Percentiles rank a stretch among this genome's conserved stretches.
phyloP scores from a whole-genome alignment of 768 basidiomycete species.

The Butyriboletus loyo region DNA sequence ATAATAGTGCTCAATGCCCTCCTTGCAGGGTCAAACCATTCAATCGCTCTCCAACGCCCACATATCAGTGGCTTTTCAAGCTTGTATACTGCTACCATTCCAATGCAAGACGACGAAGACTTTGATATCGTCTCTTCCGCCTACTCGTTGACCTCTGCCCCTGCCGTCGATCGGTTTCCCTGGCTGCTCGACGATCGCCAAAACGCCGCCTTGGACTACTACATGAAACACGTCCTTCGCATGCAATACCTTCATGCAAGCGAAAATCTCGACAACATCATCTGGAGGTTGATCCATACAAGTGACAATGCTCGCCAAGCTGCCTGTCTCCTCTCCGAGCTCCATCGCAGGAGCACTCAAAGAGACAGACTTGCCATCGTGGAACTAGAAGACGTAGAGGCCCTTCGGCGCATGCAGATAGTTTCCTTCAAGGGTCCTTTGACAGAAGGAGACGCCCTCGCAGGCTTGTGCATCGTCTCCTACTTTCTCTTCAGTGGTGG shows the following conservation, averaged over 20 bases:
- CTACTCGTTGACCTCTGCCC: conserved; percentile 8
- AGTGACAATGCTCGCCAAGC: conserved; percentile 52
- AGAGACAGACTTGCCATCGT: conserved; percentile 16
- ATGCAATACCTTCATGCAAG: conserved; percentile 72
- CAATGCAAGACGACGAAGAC: conserved; percentile 18
- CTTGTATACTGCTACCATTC: conserved; percentile 8
- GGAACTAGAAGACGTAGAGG: conserved; percentile 25
- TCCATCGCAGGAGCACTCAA: conserved; percentile 42
- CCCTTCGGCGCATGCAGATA: conserved; percentile 25
- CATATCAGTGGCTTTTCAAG: conserved; percentile 29
- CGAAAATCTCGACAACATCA: conserved; percentile 41
- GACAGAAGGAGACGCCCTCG: conserved; percentile 72
- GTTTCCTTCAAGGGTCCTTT: conserved; percentile 19
- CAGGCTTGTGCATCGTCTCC: conserved; percentile 73
- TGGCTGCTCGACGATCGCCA: conserved; percentile 19
- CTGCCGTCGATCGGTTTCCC: conserved; percentile 8
- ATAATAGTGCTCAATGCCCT: conserved; percentile 63
- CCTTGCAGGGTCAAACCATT: conserved; percentile 44
- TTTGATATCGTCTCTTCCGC: conserved; percentile 22
- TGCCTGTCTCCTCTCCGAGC: conserved; percentile 58
- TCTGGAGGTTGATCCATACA: conserved; percentile 49
- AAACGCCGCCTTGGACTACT: conserved; percentile 35
- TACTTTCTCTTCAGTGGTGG: conserved; percentile 78
- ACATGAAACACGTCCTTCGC: conserved; percentile 59
- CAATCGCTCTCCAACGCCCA: conserved; percentile 25